phyloP scores from a whole-genome alignment of 805 yeast species.

The Saccharomycopsis fodiens region DNA sequence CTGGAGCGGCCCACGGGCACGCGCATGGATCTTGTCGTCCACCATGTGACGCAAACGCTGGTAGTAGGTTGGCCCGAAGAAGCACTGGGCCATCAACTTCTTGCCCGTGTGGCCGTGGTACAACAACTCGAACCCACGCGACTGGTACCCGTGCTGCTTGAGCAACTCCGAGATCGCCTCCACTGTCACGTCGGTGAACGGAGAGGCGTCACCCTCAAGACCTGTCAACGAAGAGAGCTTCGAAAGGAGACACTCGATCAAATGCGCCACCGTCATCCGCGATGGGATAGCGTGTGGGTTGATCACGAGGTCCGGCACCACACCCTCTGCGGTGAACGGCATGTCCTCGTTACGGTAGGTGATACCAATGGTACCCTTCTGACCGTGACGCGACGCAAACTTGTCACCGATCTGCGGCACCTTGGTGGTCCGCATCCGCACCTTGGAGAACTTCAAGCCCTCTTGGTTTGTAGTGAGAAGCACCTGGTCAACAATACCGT shows the following conservation, averaged over 20 bases:
- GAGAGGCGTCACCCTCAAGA: slow-evolving; percentile 98
- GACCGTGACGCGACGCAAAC: slow-evolving; percentile 99
- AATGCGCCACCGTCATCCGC: slow-evolving; percentile 99
- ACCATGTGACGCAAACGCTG: slow-evolving; percentile 99
- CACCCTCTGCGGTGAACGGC: slow-evolving; percentile 95
- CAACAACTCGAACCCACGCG: slow-evolving; percentile 98
- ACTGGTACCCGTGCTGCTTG: slow-evolving; percentile 94
- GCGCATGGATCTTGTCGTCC: slow-evolving; percentile 97
- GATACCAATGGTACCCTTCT: slow-evolving; percentile 99
- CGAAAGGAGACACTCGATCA: slow-evolving; percentile 93
- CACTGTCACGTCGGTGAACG: slow-evolving; percentile 96
- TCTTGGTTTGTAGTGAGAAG: slow-evolving; percentile 95
- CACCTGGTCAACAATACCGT: slow-evolving; percentile 98
- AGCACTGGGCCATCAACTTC: slow-evolving; percentile 94
- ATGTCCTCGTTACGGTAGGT: slow-evolving; percentile 97
- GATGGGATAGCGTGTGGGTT: slow-evolving; percentile 99
- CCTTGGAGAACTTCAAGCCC: slow-evolving; percentile 95
- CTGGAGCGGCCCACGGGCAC: slow-evolving; percentile 99
- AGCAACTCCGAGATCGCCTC: slow-evolving; percentile 90
- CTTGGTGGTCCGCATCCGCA: slow-evolving; percentile 97
- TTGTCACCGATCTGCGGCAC: slow-evolving; percentile 99
- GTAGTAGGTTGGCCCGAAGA: slow-evolving; percentile 99
- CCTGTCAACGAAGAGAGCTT: slow-evolving; percentile 94
- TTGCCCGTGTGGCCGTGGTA: slow-evolving; percentile 99
- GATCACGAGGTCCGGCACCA: slow-evolving; percentile 94